Evolutionary conservation across 257 asterid genomes (phyloP).

Genomic region (Hygrophila difformis): DNA sequence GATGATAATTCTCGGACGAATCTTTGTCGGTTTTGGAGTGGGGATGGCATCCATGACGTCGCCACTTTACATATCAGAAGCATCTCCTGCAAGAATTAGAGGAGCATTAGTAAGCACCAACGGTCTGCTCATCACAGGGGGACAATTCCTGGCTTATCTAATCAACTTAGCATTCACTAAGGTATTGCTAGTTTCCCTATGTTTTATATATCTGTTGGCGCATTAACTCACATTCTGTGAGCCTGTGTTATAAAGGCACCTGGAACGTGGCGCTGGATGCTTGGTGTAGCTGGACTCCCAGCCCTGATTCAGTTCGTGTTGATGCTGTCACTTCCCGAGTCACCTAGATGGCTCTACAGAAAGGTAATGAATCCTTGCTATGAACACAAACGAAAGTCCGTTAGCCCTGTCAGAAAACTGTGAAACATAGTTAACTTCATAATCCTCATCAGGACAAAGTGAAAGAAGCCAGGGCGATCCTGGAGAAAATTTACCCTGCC

Average conservation of each 20-base stretch:
- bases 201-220: neutral
- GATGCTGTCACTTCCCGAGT: constrained; percentile 71
- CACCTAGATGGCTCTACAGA: constrained; percentile 69
- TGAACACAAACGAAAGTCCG: too few relatives aligned
- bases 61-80: constrained; percentile 67
- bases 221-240: neutral
- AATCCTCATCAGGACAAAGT: constrained; percentile 30
- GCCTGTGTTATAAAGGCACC: constrained; percentile 26
- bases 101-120: constrained; percentile 73
- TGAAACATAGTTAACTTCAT: neutral
- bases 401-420: too few relatives aligned
- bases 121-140: constrained; percentile 65
- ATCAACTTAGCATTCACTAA: constrained; percentile 68
- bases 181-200: constrained; percentile 18
- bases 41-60: constrained; percentile 86
- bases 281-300: constrained; percentile 68
- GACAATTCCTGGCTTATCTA: constrained; percentile 59
- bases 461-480: constrained; percentile 56
- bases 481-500: constrained; percentile 52
- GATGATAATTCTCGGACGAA: constrained; percentile 55
- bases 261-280: constrained; percentile 88
- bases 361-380: constrained; percentile 22
- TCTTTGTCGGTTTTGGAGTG: constrained; percentile 62
- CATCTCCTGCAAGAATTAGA: constrained; percentile 67
- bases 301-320: constrained; percentile 50